phyloP scores from a whole-genome alignment of 1,284 basidiomycete species.

The Gastroboletus turbinatus region DNA sequence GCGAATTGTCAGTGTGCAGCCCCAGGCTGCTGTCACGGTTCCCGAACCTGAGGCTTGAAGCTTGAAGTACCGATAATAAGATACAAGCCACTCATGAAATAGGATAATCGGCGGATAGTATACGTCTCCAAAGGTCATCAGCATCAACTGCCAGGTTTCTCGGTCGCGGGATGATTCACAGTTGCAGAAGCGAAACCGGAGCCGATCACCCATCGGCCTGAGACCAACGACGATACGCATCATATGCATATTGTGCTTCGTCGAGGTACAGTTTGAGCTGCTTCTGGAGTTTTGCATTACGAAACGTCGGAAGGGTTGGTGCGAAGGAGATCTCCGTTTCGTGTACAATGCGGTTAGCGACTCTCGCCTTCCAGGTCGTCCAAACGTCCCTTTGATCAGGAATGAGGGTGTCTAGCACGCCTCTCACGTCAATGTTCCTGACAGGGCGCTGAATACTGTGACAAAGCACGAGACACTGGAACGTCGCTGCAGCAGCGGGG shows the following conservation, averaged over 20 bases:
- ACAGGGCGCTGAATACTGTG: slow-evolving; percentile 2
- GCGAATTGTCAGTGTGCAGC: not conserved
- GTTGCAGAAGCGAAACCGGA: not conserved
- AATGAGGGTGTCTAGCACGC: too few species aligned
- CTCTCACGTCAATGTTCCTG: too few species aligned
- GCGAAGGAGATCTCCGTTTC: slow-evolving; percentile 2
- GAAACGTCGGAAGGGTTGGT: slow-evolving; percentile 4
- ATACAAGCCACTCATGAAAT: not conserved
- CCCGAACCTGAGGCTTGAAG: too few species aligned
- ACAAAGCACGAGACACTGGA: slow-evolving; percentile 2
- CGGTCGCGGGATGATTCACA: not conserved
- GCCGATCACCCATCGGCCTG: too few species aligned
- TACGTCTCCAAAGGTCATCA: not conserved
- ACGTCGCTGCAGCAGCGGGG: too few species aligned
- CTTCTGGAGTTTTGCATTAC: not conserved
- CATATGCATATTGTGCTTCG: not conserved
- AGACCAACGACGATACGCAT: not conserved
- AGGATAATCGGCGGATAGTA: not conserved
- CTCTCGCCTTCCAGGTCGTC: too few species aligned
- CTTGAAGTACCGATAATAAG: not conserved
- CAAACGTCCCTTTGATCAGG: too few species aligned
- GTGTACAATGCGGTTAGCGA: not conserved
- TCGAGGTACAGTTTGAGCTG: not conserved
- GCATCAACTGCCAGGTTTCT: not conserved
- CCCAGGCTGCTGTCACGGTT: too few species aligned